A percentile compares a stretch with the other conserved stretches of the same genome.
phyloP scores from a whole-genome alignment of 164 flowering plant species.

The Houttuynia cordata region DNA sequence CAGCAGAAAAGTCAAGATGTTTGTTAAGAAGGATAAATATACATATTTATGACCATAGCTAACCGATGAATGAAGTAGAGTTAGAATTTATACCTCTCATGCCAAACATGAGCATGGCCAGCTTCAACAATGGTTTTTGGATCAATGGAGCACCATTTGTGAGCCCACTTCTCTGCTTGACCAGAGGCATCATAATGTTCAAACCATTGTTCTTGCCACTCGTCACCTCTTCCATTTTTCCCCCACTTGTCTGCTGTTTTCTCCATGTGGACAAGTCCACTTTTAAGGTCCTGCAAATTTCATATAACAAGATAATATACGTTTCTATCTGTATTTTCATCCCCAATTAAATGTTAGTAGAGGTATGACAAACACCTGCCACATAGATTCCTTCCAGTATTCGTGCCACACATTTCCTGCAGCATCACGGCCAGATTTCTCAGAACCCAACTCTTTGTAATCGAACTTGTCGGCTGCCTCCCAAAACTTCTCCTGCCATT shows the following conservation, averaged over 20 bases:
- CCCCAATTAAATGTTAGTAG: neutral
- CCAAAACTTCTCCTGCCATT: constrained; percentile 97
- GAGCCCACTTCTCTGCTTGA: constrained; percentile 83
- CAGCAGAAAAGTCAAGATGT: no score
- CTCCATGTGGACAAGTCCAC: constrained; percentile 53
- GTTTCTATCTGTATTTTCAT: no score
- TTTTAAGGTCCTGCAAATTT: constrained; percentile 24
- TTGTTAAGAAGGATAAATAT: no score
- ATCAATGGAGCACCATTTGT: constrained; percentile 94
- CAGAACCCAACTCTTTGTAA: constrained; percentile 93
- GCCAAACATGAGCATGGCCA: constrained; percentile 99
- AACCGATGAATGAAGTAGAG: no score
- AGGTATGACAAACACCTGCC: constrained; percentile 44
- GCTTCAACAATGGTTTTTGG: constrained; percentile 61
- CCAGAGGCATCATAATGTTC: constrained; percentile 80
- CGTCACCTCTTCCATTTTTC: constrained; percentile 47
- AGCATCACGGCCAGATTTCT: constrained; percentile 93
- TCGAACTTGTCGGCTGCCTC: constrained; percentile 78
- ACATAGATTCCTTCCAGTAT: constrained; percentile 85
- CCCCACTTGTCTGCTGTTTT: constrained; percentile 86
- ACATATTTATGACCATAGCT: no score
- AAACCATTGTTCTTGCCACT: constrained; percentile 89
- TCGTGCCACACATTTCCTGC: constrained; percentile 91
- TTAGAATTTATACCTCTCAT: constrained; percentile 57
- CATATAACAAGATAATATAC: no score